Base-by-base conservation (phyloP, 352 stramenopile species). In the Pythium scleroteichum region DNA sequence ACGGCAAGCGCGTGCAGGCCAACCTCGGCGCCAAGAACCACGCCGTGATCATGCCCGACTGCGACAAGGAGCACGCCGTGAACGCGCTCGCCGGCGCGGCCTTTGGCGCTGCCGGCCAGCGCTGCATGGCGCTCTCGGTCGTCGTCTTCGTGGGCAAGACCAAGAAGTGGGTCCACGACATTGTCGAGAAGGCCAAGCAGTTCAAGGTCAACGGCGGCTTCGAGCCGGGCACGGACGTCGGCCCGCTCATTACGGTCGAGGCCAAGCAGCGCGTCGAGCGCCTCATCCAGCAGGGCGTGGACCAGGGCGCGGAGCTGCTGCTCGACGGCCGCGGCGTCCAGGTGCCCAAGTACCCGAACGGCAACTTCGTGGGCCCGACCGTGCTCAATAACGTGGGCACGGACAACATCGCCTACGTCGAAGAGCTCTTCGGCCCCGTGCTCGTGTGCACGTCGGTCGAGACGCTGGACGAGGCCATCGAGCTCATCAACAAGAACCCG, bases 11-110 rank as follows among this genome's bases (percentile, higher is more conserved):
- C 44, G 94, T 98, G 42, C 93, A 98, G 71, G 85, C 95, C 48
- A 99, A 99, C 84, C 71, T 99, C 6, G 96, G 95, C 26, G 97
- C 97, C 54, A 99, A 99, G 84, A 99, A 99, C 78, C 97, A 99
- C 80, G 95, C 88, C n/a, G 89, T 98, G 17, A 87, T 99, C 47
- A 76, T 99, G 66, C 88, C 94, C 22, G 96, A 99, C 81, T 91
- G 86, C 33, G 79, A 98, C 69, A 97, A 97, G 72, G 82, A 97
- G 38, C 81, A 90, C 42, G 82, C 90, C 10, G 61, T 97, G 51
- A 86, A 86, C 55, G 86, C 90, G n/a, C 68, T 98, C 41, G 75
- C 91, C 14, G 94, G 91, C 10, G 96, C 97, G 14, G 91, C 92
- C 5, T 98, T 99, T 71, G 97, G 97, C n/a, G 96, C 96, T 35